Conservation (phyloP, 1,284 basidiomycete species). For the Puccinia triticina region DNA sequence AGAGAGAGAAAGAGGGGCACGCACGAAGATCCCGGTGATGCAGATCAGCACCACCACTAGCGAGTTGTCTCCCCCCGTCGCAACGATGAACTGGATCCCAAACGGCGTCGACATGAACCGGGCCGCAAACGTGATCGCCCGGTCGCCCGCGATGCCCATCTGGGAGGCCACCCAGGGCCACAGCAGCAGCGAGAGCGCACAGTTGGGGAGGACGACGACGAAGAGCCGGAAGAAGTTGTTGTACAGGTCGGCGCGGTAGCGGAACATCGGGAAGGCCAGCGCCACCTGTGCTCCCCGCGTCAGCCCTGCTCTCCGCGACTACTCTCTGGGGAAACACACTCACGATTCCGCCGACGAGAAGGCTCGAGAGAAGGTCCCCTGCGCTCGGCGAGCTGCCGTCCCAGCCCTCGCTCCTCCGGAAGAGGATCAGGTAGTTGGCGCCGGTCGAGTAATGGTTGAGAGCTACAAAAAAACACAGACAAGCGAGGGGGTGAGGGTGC, state of each 20-base stretch:
- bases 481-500: not conserved
- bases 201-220: constrained; percentile 26
- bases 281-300: too few species aligned
- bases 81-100: constrained; percentile 47
- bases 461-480: constrained; percentile 1
- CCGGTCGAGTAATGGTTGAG: constrained; percentile 41
- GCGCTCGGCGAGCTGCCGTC: constrained; percentile 34
- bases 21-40: constrained; percentile 47
- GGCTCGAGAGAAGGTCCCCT: constrained; percentile 36
- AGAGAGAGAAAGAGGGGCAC: not conserved
- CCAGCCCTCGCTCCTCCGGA: constrained; percentile 32
- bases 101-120: constrained; percentile 51
- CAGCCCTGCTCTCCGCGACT: too few species aligned
- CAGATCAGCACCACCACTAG: constrained; percentile 48
- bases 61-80: constrained; percentile 39
- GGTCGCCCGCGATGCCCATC: constrained; percentile 44
- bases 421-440: constrained; percentile 21
- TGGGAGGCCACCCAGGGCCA: constrained; percentile 41
- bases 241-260: constrained; percentile 43
- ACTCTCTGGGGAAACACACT: not conserved
- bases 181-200: constrained; percentile 31
- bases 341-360: constrained; percentile 44
- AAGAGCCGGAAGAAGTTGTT: constrained; percentile 40
- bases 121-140: constrained; percentile 43
- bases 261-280: constrained; percentile 45